Evolutionary conservation across 1,139 yeast genomes (phyloP), one percentile per base, ranked within the genome.

Genomic region (Blastobotrys capitulatus): DNA sequence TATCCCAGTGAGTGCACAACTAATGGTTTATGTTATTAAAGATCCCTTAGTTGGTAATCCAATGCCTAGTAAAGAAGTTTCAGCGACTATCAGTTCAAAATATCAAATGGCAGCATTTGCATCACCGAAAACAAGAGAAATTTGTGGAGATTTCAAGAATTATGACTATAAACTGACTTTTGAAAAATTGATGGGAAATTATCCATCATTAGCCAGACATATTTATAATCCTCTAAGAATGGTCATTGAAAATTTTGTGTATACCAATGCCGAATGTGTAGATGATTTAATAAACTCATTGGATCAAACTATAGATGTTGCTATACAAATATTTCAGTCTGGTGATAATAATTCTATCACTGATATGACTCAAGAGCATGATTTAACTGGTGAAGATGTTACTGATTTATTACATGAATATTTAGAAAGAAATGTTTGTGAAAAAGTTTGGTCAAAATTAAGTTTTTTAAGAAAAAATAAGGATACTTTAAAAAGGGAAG

Each of bases 371-470:
- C 50, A 58, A 6, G 66, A 69, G 13, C 52, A 57, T 13, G 60
- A 61, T 44, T 79, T 83, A 0, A 70, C 70, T 0, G 62, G 81
- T 3, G 83, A 84, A 3, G 70, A 67, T 32, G 55, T 67, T 78
- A 57, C 79, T 73, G 59, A 73, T 71, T 52, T 71, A 80, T 49
- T 87, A 1, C 84, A 82, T 57, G 82, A 80, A 50, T 86, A 86
- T 57, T 81, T 86, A 12, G 96, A 88, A 56, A 60, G 76, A 52
- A 82, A 81, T 54, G 63, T 86, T 20, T 83, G 81, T 60, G 86
- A 80, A 41, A 60, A 41, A 48, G 61, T 50, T 64, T 70, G 61
- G 70, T 68, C 51, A 48, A 59, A 55, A 35, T 42, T 59, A 49
- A 32, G 64, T 40, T 53, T 55, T 25, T 31, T 60, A 9, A 53